Evolutionary conservation across 305 asterid genomes (phyloP).

Genomic region (Salvia sclarea): DNA sequence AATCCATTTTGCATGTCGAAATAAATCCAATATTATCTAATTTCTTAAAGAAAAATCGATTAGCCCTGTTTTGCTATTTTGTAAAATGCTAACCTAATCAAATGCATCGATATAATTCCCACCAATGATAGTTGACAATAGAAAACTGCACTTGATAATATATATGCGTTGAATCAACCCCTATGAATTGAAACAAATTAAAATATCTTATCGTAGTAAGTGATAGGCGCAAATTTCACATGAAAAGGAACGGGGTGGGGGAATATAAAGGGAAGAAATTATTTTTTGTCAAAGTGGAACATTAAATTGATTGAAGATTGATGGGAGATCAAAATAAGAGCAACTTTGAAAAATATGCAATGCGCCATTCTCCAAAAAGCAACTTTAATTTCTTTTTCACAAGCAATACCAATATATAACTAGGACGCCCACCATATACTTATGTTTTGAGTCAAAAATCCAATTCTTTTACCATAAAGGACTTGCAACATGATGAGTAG

Average conservation of each 20-base stretch:
- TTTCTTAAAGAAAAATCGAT: no score
- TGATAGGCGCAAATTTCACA: neutral
- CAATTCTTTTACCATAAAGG: neutral
- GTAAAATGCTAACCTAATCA: no score
- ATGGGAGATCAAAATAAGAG: neutral
- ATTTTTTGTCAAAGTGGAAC: neutral
- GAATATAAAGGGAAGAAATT: neutral
- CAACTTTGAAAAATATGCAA: conserved; percentile 7
- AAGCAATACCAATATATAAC: neutral
- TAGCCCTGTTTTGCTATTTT: no score
- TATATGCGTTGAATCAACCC: no score
- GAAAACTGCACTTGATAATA: no score
- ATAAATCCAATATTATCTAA: no score
- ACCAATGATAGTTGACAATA: no score
- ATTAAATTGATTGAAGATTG: conserved; percentile 3
- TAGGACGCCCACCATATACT: conserved; percentile 2
- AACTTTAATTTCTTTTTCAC: conserved; percentile 14
- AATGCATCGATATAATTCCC: no score
- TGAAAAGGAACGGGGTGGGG: neutral
- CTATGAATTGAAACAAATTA: neutral
- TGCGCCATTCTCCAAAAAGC: conserved; percentile 16
- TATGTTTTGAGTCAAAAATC: neutral
- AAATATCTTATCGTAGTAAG: neutral
- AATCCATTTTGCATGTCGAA: no score
- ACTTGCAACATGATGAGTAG: neutral